Evolutionary conservation across 352 stramenopile species (phyloP), one percentile per base, ranked within the genome.

Genomic region (Pythium aristosporum): DNA sequence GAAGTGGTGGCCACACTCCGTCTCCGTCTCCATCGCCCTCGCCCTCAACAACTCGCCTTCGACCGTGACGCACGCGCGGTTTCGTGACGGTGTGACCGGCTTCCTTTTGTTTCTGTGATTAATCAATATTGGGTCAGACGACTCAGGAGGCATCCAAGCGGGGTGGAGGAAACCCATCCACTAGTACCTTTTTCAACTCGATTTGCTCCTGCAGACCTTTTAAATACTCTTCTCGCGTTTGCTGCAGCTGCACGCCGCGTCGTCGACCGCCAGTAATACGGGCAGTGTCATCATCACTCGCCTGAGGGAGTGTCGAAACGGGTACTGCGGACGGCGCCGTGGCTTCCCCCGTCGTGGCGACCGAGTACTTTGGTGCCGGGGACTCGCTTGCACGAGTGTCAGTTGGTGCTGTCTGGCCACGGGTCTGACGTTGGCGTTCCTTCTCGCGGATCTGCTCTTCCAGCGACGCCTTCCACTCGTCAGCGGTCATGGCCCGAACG

Each of bases 401-500:
- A 9, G 61, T 43, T 30, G 66, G 72, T 10, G 71, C 75, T 18
- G 71, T 82, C 20, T 56, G 44, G 23, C 25, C 63, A 2, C 23
- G 50, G 23, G 43, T 23, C 28, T 43, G 36, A 9, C 57, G 49
- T 9, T 49, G 30, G 1, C 25, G 65, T 43, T 76, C 57, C 44
- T 83, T 83, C 28, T 80, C 68, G n/a, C 68, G 67, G 10, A 87
- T 84, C 49, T 87, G 77, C 41, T 75, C 63, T 42, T 82, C 75
- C 32, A 87, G 65, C 12, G 75, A 77, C 32, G 77, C 71, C 11
- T 61, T 65, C 77, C 77, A 85, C 48, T 81, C 55, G 16, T 71
- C 65, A 11, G 66, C 60, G 28, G 75, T 76, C 57, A 87, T 63
- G 20, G 74, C 67, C 36, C 77, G 69, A 37, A 81, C 77, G 4